Base-by-base conservation (phyloP, 441 rosid genomes). In the Pelargonium australe region DNA sequence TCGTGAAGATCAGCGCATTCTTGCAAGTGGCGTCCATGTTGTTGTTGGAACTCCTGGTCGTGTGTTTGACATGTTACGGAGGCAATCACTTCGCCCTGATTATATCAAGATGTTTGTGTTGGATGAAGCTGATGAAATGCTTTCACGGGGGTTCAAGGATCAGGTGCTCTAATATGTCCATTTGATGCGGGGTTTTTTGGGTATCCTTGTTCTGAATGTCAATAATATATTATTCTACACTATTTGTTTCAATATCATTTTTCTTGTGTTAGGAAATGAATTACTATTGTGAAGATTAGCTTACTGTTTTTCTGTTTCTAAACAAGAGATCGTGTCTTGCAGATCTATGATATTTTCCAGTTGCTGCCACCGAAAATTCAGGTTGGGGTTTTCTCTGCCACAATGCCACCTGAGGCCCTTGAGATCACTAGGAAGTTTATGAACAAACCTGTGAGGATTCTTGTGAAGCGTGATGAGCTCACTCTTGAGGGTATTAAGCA, bases 21-120 rank as follows among this genome's bases (percentile, higher is more conserved):
- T 90, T 63, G 85, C 84, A 61, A 81, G 82, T 62, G 96, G 95
- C 17, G 96, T 90, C 43, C 92, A 88, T 76, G 95, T 87, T 70
- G 92, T 90, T 43, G 95, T 90, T 63, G 97, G 95, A 11, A 88
- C 95, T 40, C 97, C 95, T 55, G 92, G 97, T 44, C 97, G 91
- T 81, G 96, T 89, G 2, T 89, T 89, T 75, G 93, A 89, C 82
- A 87, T 89, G 96, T 74, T 89, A 70, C 75, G 87, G 51, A 82
- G 95, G 68, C 92, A 88, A 61, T 87, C 95, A 20, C 89, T 91
- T 44, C 89, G 87, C 4, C 78, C 91, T 66, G 92, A 90, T 73
- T 51, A 77, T 75, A 90, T 90, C 72, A 89, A 72, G 74, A 90
- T 87, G 90, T 89, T 89, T 70, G 91, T 90, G 7, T 76, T 89